Conservation (phyloP, 306 rosid genomes). For the Calophaca sinica region DNA sequence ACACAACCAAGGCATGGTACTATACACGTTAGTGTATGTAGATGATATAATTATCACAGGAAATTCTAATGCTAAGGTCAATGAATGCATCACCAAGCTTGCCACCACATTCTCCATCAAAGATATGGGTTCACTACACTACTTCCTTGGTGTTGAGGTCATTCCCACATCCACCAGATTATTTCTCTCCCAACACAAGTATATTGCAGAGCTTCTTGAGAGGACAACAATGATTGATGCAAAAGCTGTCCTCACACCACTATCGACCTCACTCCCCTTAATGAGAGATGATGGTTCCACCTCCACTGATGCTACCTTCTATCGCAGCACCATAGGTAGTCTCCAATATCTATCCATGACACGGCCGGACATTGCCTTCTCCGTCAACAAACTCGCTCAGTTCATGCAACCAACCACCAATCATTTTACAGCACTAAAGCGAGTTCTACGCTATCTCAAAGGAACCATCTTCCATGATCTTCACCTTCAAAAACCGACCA, state of each 20-base stretch:
- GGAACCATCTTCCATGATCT: not conserved
- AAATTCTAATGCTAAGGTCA: not conserved
- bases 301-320: not conserved
- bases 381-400: not conserved
- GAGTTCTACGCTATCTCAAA: not conserved
- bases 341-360: not conserved
- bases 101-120: not conserved
- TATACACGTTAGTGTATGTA: not conserved
- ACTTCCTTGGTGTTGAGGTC: not conserved
- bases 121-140: not conserved
- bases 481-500: not conserved
- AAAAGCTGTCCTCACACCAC: not conserved
- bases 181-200: not conserved
- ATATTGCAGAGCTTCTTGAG: not conserved
- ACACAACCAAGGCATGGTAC: not conserved
- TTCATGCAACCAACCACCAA: not conserved
- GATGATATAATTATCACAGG: conserved; percentile 13
- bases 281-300: not conserved
- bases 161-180: not conserved
- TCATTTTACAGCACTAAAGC: not conserved
- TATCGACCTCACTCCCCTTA: not conserved
- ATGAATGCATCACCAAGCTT: not conserved
- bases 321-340: not conserved
- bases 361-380: not conserved
- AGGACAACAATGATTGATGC: not conserved